A percentile compares a stretch with the other conserved stretches of the same genome.
phyloP scores from a whole-genome alignment of 169 alveolate species.

The Plasmodium sp. region DNA sequence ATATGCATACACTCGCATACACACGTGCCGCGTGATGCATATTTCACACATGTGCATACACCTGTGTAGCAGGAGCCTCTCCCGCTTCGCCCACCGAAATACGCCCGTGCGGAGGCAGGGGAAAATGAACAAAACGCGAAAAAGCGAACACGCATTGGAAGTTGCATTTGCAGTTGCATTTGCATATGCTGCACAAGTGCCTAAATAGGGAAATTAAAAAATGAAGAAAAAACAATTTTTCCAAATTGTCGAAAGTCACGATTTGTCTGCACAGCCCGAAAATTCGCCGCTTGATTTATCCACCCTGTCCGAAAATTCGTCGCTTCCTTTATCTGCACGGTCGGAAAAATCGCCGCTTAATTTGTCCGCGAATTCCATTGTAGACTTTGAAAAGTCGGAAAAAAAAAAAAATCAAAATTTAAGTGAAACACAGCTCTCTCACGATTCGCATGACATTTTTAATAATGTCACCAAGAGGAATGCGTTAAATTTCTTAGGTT shows the following conservation, averaged over 20 bases:
- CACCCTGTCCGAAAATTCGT: not conserved
- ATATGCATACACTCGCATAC: not conserved
- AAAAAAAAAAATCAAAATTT: slow-evolving; percentile 16
- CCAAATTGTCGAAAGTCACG: slow-evolving; percentile 55
- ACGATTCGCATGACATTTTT: not conserved
- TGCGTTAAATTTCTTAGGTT: slow-evolving; percentile 66
- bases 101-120: not conserved
- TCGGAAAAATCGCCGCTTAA: not conserved
- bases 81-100: not conserved
- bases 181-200: not conserved
- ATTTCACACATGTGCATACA: not conserved
- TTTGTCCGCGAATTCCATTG: slow-evolving; percentile 5
- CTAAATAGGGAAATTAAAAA: slow-evolving; percentile 13
- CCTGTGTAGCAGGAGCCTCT: not conserved
- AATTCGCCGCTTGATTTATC: slow-evolving; percentile 3
- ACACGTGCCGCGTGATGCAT: not conserved
- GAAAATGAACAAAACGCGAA: not conserved
- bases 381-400: slow-evolving; percentile 19
- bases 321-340: not conserved
- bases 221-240: slow-evolving; percentile 67
- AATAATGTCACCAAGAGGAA: slow-evolving; percentile 45
- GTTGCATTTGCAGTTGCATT: not conserved
- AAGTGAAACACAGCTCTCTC: not conserved
- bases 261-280: slow-evolving; percentile 1
- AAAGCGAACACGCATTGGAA: not conserved